Percentiles rank a stretch among this genome's conserved stretches.
Evolutionary conservation across 2,329 filamentous ascomycete genomes (phyloP).

Genomic region (Penicillium sp.): DNA sequence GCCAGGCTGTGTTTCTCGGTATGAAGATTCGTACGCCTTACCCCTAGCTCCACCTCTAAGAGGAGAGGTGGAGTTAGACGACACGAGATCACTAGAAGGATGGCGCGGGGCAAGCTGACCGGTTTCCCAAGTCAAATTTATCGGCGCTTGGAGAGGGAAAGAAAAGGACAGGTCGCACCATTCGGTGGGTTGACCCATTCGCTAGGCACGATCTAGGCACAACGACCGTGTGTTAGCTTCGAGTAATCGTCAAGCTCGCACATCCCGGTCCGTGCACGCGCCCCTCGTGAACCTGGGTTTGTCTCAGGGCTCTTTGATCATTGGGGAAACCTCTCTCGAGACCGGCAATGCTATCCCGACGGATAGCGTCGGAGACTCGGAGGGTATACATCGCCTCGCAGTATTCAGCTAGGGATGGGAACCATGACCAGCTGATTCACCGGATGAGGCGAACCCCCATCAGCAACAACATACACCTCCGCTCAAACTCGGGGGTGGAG

Average conservation of each 20-base stretch:
- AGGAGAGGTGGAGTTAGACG: constrained; percentile 10
- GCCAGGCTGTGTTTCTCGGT: constrained; percentile 14
- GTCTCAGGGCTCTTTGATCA: constrained; percentile 9
- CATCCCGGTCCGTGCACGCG: constrained; percentile 21
- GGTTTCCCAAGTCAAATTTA: constrained; percentile 10
- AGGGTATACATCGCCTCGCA: not conserved
- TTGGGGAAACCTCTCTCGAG: constrained; percentile 19
- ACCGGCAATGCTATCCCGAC: constrained; percentile 5
- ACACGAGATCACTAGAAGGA: not conserved
- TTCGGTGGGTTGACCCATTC: constrained; percentile 7
- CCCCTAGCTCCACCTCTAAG: constrained; percentile 5
- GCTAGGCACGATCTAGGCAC: constrained; percentile 28
- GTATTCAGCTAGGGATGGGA: not conserved
- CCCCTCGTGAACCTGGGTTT: constrained; percentile 17
- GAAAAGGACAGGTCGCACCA: not conserved
- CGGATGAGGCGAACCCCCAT: constrained; percentile 12
- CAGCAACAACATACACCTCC: not conserved
- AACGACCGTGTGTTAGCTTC: constrained; percentile 16
- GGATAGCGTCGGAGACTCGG: constrained; percentile 17
- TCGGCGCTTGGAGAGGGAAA: constrained; percentile 13
- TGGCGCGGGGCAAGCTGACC: constrained; percentile 5
- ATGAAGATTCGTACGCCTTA: not conserved
- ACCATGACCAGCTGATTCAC: constrained; percentile 9
- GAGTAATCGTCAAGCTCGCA: constrained; percentile 21
- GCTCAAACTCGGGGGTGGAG: constrained; percentile 4